Base-by-base conservation (phyloP, 2,329 filamentous ascomycete species). In the Cytospora chrysosperma region DNA sequence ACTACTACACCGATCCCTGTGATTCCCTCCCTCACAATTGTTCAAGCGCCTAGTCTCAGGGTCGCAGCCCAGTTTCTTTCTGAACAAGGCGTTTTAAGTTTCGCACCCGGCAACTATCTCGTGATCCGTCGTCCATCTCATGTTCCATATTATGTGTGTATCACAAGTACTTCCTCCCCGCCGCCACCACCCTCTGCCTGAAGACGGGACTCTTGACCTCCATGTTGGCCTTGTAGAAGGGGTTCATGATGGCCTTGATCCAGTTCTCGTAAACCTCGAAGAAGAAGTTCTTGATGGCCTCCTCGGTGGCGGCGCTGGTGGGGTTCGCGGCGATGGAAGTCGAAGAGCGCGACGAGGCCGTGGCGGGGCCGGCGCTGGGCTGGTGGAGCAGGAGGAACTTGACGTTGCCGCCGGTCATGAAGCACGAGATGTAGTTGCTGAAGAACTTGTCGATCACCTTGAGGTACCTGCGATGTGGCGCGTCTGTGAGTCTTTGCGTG, bases 381-480 rank as follows among this genome's bases (percentile, higher is more conserved):
- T 96, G 90, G 76, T 97, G 95, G 3, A 99, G 87, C 17, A 99
- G 87, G 61, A 99, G 86, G 79, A 99, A 98, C 69, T 97, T 94
- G 70, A 93, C 88, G 76, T 96, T 97, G 72, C 88, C 91, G 69
- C 88, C 93, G 0, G 95, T 98, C 61, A 99, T 85, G 82, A 97
- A 98, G 78, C 92, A 95, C 54, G 92, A 96, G 67, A 97, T 90
- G 80, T 96, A 94, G 74, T 93, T 93, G 77, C 95, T 93, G 78
- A 96, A 94, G 82, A 97, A 98, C 73, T 92, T 91, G 82, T 99
- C 95, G 77, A 98, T 89, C 76, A 92, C 91, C 77, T 97, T 98
- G 68, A 99, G 88, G 76, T 98, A 97, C 87, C 92, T 96, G 68
- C 32, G 15, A 13, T 6, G 17, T 24, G 28, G 13, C 15, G 43